phyloP scores from a whole-genome alignment of 2,329 filamentous ascomycete genomes.

The Aspergillus neotritici region DNA sequence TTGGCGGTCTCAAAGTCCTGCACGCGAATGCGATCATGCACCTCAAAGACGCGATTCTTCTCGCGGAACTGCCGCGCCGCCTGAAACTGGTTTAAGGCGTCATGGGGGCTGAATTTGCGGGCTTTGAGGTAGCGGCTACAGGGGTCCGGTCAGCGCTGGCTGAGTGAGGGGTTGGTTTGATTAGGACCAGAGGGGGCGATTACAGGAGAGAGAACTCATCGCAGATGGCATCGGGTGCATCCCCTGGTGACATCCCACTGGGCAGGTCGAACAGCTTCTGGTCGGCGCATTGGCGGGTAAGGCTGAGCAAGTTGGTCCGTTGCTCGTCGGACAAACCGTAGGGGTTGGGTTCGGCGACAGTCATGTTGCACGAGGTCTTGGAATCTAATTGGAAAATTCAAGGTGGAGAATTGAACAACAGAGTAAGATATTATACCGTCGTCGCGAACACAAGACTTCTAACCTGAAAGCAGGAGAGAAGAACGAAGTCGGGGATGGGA shows the following conservation, averaged over 20 bases:
- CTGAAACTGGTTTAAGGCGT: conserved; percentile 15
- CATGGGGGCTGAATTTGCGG: conserved; percentile 7
- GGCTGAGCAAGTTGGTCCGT: neutral
- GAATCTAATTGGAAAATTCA: too few relatives aligned
- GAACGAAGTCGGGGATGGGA: too few relatives aligned
- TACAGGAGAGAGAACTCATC: conserved; percentile 17
- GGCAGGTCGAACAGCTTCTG: conserved; percentile 9
- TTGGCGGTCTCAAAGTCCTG: conserved; percentile 17
- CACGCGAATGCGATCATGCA: conserved; percentile 16
- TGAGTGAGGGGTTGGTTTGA: too few relatives aligned
- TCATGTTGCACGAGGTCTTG: too few relatives aligned
- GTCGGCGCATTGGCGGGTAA: conserved; percentile 2
- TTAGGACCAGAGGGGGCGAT: neutral
- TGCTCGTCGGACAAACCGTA: too few relatives aligned
- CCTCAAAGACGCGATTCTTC: conserved; percentile 9
- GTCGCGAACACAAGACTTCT: too few relatives aligned
- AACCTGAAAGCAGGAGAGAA: too few relatives aligned
- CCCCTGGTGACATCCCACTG: conserved; percentile 8
- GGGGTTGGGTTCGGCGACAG: too few relatives aligned
- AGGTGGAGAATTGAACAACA: too few relatives aligned
- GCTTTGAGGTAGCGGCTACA: conserved; percentile 17
- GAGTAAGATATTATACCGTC: too few relatives aligned
- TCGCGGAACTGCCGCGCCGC: conserved; percentile 10
- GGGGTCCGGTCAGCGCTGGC: neutral
- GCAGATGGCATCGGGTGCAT: conserved; percentile 12